These are phyloP conservation scores for Yarrowia osloensis DNA, from an alignment of 805 yeast genomes.

Conservation along the genomic window DNA sequence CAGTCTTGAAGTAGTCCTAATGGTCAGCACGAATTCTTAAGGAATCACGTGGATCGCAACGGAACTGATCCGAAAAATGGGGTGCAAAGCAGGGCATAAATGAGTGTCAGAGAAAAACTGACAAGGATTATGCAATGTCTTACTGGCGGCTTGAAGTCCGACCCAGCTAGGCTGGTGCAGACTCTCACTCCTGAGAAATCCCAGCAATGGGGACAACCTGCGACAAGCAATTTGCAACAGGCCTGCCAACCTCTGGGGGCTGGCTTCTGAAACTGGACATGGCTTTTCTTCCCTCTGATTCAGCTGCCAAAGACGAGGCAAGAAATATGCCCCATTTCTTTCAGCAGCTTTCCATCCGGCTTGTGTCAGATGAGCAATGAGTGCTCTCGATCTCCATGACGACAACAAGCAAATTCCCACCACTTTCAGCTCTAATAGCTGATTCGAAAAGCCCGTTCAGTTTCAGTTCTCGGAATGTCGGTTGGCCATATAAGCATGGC, in stretches of 20 bases:
- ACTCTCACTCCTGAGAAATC: slow-evolving; percentile 3
- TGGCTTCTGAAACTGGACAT: slow-evolving; percentile 7
- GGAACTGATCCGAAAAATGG: slow-evolving; percentile 32
- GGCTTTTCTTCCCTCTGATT: background rate
- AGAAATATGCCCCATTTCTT: background rate
- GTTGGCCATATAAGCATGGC: slow-evolving; percentile 1
- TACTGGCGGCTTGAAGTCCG: background rate
- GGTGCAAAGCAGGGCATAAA: slow-evolving; percentile 18
- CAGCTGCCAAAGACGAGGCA: background rate
- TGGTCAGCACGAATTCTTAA: slow-evolving; percentile 24
- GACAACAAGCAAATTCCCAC: background rate
- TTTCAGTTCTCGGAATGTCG: slow-evolving; percentile 25
- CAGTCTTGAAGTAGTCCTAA: slow-evolving; percentile 85
- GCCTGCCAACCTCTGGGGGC: background rate
- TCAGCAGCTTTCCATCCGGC: background rate
- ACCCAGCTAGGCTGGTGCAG: background rate
- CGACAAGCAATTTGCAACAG: slow-evolving; percentile 24
- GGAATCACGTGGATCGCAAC: background rate
- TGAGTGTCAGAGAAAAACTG: background rate
- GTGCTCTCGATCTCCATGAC: background rate
- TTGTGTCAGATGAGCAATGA: background rate
- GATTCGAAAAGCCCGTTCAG: background rate
- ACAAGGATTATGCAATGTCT: slow-evolving; percentile 20
- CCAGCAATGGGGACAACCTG: background rate
- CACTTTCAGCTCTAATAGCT: slow-evolving; percentile 4